A percentile compares a stretch with the other conserved stretches of the same genome.
Conservation (phyloP, 2,329 filamentous ascomycete genomes). For the Trichoderma atroviride region DNA sequence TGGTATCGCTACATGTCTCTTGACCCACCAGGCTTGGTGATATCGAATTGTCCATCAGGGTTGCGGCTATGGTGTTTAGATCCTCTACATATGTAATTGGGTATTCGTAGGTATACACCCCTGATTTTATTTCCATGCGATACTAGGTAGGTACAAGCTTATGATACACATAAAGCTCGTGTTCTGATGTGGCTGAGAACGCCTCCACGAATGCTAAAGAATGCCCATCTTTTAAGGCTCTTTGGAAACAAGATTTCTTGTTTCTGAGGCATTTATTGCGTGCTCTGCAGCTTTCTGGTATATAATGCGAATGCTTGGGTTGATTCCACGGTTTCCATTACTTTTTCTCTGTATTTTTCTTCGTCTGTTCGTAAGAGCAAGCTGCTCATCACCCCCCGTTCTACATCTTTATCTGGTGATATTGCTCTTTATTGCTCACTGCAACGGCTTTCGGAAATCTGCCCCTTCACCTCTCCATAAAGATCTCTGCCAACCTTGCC, state of each 20-base stretch:
- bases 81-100: background rate
- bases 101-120: background rate
- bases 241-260: background rate
- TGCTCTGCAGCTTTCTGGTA: background rate
- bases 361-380: background rate
- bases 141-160: background rate
- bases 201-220: background rate
- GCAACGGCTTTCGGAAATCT: background rate
- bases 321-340: background rate
- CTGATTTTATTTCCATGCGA: background rate
- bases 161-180: background rate
- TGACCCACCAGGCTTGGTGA: background rate
- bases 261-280: background rate
- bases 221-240: background rate
- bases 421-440: background rate
- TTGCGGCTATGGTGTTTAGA: background rate
- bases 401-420: background rate
- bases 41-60: background rate
- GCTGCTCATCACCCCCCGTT: background rate
- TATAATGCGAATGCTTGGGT: background rate
- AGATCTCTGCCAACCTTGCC: background rate
- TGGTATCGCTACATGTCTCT: background rate
- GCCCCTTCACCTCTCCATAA: background rate
- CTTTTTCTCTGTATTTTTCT: background rate
- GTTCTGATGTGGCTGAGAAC: background rate